These are phyloP conservation scores for Sugiyamaella xylanicola DNA, from an alignment of 1,139 yeast genomes.

Conservation along the genomic window DNA sequence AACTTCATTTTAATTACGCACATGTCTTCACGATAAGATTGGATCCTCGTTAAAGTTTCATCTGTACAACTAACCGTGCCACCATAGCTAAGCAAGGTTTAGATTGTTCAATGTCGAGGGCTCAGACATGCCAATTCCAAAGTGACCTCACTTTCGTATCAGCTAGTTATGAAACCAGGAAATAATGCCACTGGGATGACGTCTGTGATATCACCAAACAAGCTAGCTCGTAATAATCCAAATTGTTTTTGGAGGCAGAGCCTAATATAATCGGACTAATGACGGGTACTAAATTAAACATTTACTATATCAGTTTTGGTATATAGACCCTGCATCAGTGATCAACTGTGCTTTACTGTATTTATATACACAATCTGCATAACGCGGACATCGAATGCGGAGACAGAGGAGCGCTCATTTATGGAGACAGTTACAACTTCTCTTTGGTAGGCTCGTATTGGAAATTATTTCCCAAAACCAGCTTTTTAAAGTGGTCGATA, in stretches of 20 bases:
- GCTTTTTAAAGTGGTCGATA: slow-evolving; percentile 22
- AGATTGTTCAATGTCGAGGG: too few species aligned
- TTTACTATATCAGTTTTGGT: too few species aligned
- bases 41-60: neutral
- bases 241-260: too few species aligned
- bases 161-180: too few species aligned
- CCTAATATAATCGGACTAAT: too few species aligned
- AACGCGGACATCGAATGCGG: neutral
- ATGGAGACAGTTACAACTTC: neutral
- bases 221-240: too few species aligned
- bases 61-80: neutral
- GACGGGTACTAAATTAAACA: too few species aligned
- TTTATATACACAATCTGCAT: neutral
- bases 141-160: too few species aligned
- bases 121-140: too few species aligned
- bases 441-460: slow-evolving; percentile 11
- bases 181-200: too few species aligned
- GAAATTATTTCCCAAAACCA: slow-evolving; percentile 26
- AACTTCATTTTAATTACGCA: neutral
- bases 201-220: too few species aligned
- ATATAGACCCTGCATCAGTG: neutral
- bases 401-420: neutral
- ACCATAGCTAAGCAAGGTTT: neutral
- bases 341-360: neutral
- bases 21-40: neutral